Evolutionary conservation across 2,329 filamentous ascomycete species (phyloP).

Genomic region (Exophiala mesophila): DNA sequence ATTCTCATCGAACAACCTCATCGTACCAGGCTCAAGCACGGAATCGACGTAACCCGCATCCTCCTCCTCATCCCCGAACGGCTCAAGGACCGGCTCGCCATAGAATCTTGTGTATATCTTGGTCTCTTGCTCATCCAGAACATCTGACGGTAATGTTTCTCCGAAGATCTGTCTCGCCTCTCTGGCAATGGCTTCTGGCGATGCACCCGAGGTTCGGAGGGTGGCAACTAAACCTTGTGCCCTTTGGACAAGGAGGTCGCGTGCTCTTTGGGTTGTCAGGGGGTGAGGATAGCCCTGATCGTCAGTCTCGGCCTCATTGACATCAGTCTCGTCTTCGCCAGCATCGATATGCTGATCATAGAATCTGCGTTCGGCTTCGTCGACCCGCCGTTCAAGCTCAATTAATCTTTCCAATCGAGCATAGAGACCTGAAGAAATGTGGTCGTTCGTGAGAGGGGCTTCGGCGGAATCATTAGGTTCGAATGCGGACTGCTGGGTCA

Average conservation of each 20-base stretch:
- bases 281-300: background rate
- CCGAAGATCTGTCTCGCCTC: slow-evolving; percentile 70
- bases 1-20: slow-evolving; percentile 36
- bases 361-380: background rate
- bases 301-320: background rate
- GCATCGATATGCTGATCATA: background rate
- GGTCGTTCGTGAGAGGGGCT: background rate
- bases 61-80: slow-evolving; percentile 26
- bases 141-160: slow-evolving; percentile 66
- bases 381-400: background rate
- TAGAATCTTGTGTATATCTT: slow-evolving; percentile 74
- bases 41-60: slow-evolving; percentile 30
- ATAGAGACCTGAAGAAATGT: background rate
- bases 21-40: slow-evolving; percentile 19
- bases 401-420: background rate
- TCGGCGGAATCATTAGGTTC: background rate
- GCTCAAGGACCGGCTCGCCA: slow-evolving; percentile 56
- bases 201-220: slow-evolving; percentile 24
- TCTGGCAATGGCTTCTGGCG: slow-evolving; percentile 62
- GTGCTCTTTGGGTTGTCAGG: background rate
- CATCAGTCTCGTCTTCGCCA: background rate
- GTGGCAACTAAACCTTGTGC: slow-evolving; percentile 8
- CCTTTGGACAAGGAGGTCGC: slow-evolving; percentile 3
- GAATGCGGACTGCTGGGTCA: background rate
- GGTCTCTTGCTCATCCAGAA: slow-evolving; percentile 67